phyloP scores from a whole-genome alignment of 192 early-diverging fungal species.

The Phycomyces blakesleeanus region DNA sequence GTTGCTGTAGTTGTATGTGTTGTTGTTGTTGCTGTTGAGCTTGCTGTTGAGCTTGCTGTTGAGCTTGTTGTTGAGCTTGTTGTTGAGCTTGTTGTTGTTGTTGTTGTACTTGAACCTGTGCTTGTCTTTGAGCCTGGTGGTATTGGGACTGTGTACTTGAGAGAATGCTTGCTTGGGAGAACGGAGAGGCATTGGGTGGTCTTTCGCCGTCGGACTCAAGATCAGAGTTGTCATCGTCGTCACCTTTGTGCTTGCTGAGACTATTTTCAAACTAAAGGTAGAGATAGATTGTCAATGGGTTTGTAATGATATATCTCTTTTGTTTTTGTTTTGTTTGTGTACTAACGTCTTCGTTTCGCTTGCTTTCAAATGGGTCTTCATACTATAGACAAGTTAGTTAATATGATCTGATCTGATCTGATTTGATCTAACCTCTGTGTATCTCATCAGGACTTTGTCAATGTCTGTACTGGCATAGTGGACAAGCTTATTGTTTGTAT shows the following conservation, averaged over 20 bases:
- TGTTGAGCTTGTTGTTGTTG: slow-evolving; percentile 8
- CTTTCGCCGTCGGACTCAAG: neutral
- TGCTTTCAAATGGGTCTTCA: slow-evolving; percentile 28
- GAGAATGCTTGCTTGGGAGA: slow-evolving; percentile 6
- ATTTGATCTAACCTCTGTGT: slow-evolving; percentile 63
- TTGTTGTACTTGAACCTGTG: neutral
- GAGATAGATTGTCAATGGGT: neutral
- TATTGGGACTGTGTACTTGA: neutral
- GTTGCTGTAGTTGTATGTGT: slow-evolving; percentile 7
- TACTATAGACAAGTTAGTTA: slow-evolving; percentile 24
- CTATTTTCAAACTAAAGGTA: slow-evolving; percentile 18
- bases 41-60: slow-evolving; percentile 18
- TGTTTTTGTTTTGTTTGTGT: no score
- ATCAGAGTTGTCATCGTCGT: slow-evolving; percentile 13
- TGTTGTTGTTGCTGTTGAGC: neutral
- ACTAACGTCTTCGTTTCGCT: slow-evolving; percentile 27
- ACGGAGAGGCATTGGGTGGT: slow-evolving; percentile 4
- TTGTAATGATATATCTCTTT: neutral
- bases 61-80: slow-evolving; percentile 20
- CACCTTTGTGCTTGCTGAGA: slow-evolving; percentile 7
- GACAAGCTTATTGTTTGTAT: slow-evolving; percentile 86
- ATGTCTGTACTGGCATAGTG: slow-evolving; percentile 91
- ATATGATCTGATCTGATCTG: no score
- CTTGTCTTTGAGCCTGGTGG: neutral
- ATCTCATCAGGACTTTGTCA: slow-evolving; percentile 86